Evolutionary conservation across 345 rosid species (phyloP).

Genomic region (Gynandropsis gynandra): DNA sequence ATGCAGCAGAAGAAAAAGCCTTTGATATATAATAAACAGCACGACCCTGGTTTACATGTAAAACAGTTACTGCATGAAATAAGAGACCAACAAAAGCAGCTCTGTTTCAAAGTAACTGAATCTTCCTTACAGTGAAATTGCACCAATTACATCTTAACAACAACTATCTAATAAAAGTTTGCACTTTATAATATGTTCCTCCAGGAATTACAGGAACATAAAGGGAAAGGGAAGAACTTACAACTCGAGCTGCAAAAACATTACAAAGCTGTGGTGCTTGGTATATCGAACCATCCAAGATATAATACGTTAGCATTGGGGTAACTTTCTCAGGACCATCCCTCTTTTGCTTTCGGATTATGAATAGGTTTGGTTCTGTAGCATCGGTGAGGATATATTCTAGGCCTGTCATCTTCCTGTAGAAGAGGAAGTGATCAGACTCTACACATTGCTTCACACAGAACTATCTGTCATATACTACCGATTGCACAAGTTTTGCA

Average conservation of each 20-base stretch:
- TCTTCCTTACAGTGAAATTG: no score
- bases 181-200: neutral
- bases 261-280: conserved; percentile 90
- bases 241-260: conserved; percentile 83
- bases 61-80: conserved; percentile 1
- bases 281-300: conserved; percentile 84
- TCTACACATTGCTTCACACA: neutral
- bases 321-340: conserved; percentile 88
- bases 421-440: neutral
- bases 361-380: conserved; percentile 79
- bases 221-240: conserved; percentile 28
- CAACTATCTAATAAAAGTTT: neutral
- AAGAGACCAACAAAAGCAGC: neutral
- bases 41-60: conserved; percentile 49
- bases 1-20: conserved; percentile 78
- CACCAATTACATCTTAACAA: no score
- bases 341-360: conserved; percentile 84
- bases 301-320: conserved; percentile 67
- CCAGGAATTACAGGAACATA: conserved; percentile 8
- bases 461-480: neutral
- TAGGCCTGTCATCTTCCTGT: conserved; percentile 74
- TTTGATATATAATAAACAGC: conserved; percentile 67
- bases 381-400: conserved; percentile 68
- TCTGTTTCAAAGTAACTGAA: no score
- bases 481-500: neutral